Evolutionary conservation across 495 filamentous ascomycete genomes (phyloP).

Genomic region (Penicillium canariense): DNA sequence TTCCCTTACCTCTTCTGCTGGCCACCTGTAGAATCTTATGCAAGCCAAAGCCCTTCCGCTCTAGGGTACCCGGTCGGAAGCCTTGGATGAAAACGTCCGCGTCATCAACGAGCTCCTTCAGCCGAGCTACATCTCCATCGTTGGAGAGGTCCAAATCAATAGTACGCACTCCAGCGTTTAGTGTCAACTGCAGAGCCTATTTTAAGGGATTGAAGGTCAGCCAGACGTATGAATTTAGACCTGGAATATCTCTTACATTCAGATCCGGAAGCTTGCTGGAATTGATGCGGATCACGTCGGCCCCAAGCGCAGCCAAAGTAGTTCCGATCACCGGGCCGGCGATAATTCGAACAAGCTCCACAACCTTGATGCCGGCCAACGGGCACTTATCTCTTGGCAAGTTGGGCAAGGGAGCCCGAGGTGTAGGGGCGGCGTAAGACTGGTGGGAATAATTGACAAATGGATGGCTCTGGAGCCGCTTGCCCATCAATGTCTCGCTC

Average conservation of each 20-base stretch:
- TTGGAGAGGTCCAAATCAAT: slow-evolving; percentile 48
- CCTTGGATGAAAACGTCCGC: slow-evolving; percentile 60
- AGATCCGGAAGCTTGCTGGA: slow-evolving; percentile 52
- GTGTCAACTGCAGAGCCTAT: slow-evolving; percentile 34
- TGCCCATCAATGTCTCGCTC: slow-evolving; percentile 32
- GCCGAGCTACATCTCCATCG: slow-evolving; percentile 37
- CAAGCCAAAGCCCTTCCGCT: slow-evolving; percentile 51
- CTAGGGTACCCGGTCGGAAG: slow-evolving; percentile 51
- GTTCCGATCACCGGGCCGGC: slow-evolving; percentile 54
- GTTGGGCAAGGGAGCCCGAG: slow-evolving; percentile 10
- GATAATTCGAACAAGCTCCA: slow-evolving; percentile 61
- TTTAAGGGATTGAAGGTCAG: no score
- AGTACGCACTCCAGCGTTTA: slow-evolving; percentile 60
- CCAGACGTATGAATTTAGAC: not conserved
- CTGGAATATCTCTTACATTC: slow-evolving; percentile 20
- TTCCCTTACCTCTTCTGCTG: slow-evolving; percentile 46
- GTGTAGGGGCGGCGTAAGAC: slow-evolving; percentile 24
- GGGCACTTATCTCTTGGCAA: slow-evolving; percentile 33
- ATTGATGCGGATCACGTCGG: slow-evolving; percentile 60
- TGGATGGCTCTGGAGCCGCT: slow-evolving; percentile 21
- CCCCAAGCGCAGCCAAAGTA: slow-evolving; percentile 56
- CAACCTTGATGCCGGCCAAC: slow-evolving; percentile 57
- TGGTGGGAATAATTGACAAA: slow-evolving; percentile 23
- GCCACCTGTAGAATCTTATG: slow-evolving; percentile 49
- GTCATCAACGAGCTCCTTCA: slow-evolving; percentile 46